These are phyloP conservation scores for Noccaea bulbosa DNA, from an alignment of 345 rosid genomes.

Conservation along the genomic window DNA sequence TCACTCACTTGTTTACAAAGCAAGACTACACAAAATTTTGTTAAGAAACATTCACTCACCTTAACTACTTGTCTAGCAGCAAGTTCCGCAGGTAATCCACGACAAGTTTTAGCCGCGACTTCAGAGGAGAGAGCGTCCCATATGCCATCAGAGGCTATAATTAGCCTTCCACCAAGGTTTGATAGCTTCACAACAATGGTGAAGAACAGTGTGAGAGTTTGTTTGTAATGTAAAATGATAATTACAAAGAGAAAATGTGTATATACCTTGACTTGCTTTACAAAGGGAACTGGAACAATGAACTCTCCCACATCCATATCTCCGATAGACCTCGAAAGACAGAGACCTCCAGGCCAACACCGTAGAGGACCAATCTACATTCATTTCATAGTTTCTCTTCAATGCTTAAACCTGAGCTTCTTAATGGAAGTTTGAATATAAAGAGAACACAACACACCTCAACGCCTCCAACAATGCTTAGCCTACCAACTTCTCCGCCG, in stretches of 20 bases:
- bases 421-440: no score
- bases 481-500: slow-evolving; percentile 99
- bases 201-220: slow-evolving; percentile 18
- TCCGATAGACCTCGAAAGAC: slow-evolving; percentile 94
- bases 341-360: slow-evolving; percentile 95
- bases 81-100: slow-evolving; percentile 83
- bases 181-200: slow-evolving; percentile 56
- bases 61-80: slow-evolving; percentile 92
- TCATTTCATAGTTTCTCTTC: background rate
- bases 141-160: slow-evolving; percentile 92
- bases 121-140: slow-evolving; percentile 92
- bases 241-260: background rate
- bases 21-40: background rate
- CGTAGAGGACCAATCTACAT: slow-evolving; percentile 82
- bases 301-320: slow-evolving; percentile 96
- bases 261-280: slow-evolving; percentile 87
- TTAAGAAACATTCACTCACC: slow-evolving; percentile 47
- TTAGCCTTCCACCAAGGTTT: slow-evolving; percentile 84
- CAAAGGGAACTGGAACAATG: slow-evolving; percentile 86
- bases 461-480: slow-evolving; percentile 78
- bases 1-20: slow-evolving; percentile 2
- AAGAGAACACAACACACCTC: slow-evolving; percentile 52
- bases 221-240: background rate
- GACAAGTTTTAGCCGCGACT: slow-evolving; percentile 71
- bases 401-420: slow-evolving; percentile 14